phyloP scores from a whole-genome alignment of 2,329 filamentous ascomycete genomes.

The Cladophialophora psammophila region DNA sequence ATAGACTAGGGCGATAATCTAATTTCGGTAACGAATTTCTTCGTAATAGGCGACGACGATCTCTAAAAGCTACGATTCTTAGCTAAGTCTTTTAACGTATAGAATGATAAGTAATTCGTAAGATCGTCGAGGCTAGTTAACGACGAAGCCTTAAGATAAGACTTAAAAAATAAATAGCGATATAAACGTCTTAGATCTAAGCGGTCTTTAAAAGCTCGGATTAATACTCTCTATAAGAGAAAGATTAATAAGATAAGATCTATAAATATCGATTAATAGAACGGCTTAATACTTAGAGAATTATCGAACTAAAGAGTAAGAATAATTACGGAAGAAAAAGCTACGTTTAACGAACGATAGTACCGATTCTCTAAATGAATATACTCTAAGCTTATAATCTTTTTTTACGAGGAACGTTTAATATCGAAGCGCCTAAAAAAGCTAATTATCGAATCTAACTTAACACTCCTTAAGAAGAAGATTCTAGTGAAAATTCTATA shows the following conservation, averaged over 20 bases:
- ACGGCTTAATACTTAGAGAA: neutral
- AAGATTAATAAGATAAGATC: neutral
- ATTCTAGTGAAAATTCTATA: too few species aligned
- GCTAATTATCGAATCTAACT: too few species aligned
- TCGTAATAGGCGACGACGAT: neutral
- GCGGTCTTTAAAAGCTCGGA: neutral
- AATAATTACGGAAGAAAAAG: neutral
- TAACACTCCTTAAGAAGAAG: too few species aligned
- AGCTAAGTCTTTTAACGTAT: neutral
- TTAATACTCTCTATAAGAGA: slow-evolving; percentile 11
- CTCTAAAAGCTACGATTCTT: neutral
- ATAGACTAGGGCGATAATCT: neutral
- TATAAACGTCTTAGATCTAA: neutral
- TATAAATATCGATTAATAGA: neutral
- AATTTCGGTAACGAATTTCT: neutral
- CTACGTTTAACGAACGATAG: neutral
- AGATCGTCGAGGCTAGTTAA: neutral
- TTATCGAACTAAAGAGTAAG: neutral
- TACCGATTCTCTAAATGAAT: neutral
- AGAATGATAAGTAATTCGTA: neutral
- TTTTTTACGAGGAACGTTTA: too few species aligned
- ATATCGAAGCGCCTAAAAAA: too few species aligned
- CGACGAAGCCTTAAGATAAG: neutral
- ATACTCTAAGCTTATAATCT: too few species aligned
- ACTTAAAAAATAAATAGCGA: slow-evolving; percentile 1